A percentile compares a stretch with the other conserved stretches of the same genome.
Conservation (phyloP, 2,329 filamentous ascomycete species). For the Penicillium rolfsii region DNA sequence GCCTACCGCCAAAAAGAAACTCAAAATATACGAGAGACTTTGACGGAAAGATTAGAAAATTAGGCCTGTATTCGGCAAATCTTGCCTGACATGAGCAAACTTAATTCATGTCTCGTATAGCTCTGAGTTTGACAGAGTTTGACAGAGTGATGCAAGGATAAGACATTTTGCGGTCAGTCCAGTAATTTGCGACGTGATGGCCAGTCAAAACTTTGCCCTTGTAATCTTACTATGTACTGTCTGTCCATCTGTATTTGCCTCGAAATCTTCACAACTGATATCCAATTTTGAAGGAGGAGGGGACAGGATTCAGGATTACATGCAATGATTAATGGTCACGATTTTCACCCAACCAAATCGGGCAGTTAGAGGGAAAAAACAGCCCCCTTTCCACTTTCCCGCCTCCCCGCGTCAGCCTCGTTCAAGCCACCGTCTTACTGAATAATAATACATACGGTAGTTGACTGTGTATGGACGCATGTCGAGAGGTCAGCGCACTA, state of each 20-base stretch:
- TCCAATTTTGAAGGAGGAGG: background rate
- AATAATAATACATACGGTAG: background rate
- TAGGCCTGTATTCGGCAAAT: background rate
- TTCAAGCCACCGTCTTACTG: background rate
- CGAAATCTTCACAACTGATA: background rate
- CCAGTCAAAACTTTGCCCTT: background rate
- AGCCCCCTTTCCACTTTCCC: background rate
- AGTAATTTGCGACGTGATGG: background rate
- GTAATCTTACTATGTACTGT: too few species aligned
- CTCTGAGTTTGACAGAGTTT: background rate
- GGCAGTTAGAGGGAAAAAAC: background rate
- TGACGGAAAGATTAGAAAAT: background rate
- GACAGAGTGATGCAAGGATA: background rate
- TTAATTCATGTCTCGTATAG: background rate
- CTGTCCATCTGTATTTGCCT: too few species aligned
- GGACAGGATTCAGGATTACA: background rate
- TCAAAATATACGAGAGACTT: background rate
- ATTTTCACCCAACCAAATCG: background rate
- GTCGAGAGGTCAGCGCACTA: background rate
- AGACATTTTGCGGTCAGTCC: background rate
- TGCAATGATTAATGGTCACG: too few species aligned
- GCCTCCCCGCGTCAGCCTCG: constrained; percentile 1
- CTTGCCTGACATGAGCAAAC: background rate
- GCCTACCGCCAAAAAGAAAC: background rate
- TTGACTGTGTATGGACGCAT: too few species aligned